These are phyloP conservation scores for Colletotrichum spaethianum DNA, from an alignment of 2,329 filamentous ascomycete species.

Conservation along the genomic window DNA sequence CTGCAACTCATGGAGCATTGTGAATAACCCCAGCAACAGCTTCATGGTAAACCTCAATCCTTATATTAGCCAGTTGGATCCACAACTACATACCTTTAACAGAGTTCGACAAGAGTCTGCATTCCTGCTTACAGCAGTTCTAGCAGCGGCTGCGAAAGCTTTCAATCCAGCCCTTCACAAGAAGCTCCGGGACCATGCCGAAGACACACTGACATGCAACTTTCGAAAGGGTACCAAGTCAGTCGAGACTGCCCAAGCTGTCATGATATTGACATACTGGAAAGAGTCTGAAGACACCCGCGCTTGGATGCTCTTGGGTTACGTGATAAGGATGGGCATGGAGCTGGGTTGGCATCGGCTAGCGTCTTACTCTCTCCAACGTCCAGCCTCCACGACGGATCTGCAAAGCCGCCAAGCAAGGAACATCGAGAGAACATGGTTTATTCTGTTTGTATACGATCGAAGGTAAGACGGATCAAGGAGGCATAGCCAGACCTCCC, in stretches of 20 bases:
- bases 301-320: constrained; percentile 56
- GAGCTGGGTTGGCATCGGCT: constrained; percentile 55
- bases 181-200: constrained; percentile 38
- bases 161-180: constrained; percentile 52
- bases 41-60: constrained; percentile 57
- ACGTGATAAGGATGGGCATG: constrained; percentile 57
- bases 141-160: constrained; percentile 53
- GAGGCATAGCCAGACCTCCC: rapidly evolving
- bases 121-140: constrained; percentile 53
- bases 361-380: constrained; percentile 25
- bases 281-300: constrained; percentile 58
- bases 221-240: constrained; percentile 54
- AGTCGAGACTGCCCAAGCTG: constrained; percentile 55
- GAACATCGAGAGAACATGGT: constrained; percentile 29
- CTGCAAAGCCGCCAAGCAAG: neutral
- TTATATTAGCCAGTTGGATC: constrained; percentile 58
- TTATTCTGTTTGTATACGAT: constrained; percentile 29
- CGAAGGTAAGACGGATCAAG: neutral
- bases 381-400: neutral
- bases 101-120: constrained; percentile 52
- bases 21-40: constrained; percentile 39
- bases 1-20: rapidly evolving
- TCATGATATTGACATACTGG: constrained; percentile 58
- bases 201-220: constrained; percentile 48
- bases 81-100: constrained; percentile 53